Percentiles rank a stretch among this genome's conserved stretches.
phyloP scores from a whole-genome alignment of 257 asterid species.

The Salvia miltiorrhiza region DNA sequence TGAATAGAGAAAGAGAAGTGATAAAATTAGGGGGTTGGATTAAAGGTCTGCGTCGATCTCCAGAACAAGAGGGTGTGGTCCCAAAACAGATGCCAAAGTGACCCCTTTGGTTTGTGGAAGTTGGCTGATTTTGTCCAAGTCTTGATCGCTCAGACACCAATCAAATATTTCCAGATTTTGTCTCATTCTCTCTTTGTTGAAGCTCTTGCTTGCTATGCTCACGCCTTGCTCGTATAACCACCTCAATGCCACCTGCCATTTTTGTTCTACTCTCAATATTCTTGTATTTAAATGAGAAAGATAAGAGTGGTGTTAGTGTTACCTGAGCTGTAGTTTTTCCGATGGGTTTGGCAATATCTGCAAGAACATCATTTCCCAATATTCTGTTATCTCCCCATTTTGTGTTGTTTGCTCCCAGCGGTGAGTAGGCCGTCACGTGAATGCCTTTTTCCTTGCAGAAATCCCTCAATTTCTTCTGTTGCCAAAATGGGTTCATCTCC shows the following conservation, averaged over 20 bases:
- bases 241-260: slow-evolving; percentile 46
- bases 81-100: slow-evolving; percentile 31
- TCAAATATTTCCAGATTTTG: slow-evolving; percentile 50
- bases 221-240: slow-evolving; percentile 62
- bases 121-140: slow-evolving; percentile 35
- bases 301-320: too few species aligned
- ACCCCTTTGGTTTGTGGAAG: slow-evolving; percentile 41
- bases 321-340: slow-evolving; percentile 57
- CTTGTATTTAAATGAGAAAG: too few species aligned
- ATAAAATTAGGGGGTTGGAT: background rate
- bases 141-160: slow-evolving; percentile 41
- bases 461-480: slow-evolving; percentile 42
- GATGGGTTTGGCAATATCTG: slow-evolving; percentile 36
- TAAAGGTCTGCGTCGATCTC: slow-evolving; percentile 47
- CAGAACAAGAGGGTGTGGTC: slow-evolving; percentile 41
- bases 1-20: too few species aligned
- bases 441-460: slow-evolving; percentile 47
- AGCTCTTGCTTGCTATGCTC: slow-evolving; percentile 52
- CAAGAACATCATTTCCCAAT: slow-evolving; percentile 36
- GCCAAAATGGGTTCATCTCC: slow-evolving; percentile 62
- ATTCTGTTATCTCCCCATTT: slow-evolving; percentile 58
- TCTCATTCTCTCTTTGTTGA: slow-evolving; percentile 56
- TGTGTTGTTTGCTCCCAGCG: slow-evolving; percentile 59
- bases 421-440: slow-evolving; percentile 58
- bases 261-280: too few species aligned